Evolutionary conservation across 2,329 filamentous ascomycete species (phyloP).

Genomic region (Diaporthe destruens): DNA sequence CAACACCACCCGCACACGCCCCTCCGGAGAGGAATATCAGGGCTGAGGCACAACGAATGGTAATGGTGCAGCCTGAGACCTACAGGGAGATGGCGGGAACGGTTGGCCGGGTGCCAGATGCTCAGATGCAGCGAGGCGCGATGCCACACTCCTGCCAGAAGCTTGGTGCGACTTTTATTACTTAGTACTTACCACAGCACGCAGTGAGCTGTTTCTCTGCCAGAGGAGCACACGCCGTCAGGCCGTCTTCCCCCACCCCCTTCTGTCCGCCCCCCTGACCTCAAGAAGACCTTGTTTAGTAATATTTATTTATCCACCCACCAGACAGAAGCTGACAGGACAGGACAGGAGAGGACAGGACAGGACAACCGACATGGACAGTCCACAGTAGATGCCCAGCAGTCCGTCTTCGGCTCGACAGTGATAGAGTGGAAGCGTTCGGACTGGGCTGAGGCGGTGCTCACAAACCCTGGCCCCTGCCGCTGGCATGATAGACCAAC

Average conservation of each 20-base stretch:
- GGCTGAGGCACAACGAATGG: conserved; percentile 36
- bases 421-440: background rate
- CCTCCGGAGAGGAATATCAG: conserved; percentile 7
- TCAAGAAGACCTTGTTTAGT: background rate
- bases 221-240: background rate
- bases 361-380: too few species aligned
- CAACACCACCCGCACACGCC: background rate
- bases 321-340: too few species aligned
- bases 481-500: conserved; percentile 11
- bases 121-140: conserved; percentile 26
- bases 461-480: conserved; percentile 27
- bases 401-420: too few species aligned
- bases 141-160: conserved; percentile 29
- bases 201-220: background rate
- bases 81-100: conserved; percentile 18
- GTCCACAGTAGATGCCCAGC: too few species aligned
- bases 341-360: too few species aligned
- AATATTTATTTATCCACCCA: background rate
- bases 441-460: conserved; percentile 8
- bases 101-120: conserved; percentile 32
- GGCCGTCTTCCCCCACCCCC: too few species aligned
- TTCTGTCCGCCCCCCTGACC: too few species aligned
- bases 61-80: conserved; percentile 17
- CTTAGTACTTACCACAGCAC: background rate
- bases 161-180: conserved; percentile 6